These are phyloP conservation scores for Clarireedia sp. DNA, from an alignment of 2,329 filamentous ascomycete genomes.

Conservation along the genomic window DNA sequence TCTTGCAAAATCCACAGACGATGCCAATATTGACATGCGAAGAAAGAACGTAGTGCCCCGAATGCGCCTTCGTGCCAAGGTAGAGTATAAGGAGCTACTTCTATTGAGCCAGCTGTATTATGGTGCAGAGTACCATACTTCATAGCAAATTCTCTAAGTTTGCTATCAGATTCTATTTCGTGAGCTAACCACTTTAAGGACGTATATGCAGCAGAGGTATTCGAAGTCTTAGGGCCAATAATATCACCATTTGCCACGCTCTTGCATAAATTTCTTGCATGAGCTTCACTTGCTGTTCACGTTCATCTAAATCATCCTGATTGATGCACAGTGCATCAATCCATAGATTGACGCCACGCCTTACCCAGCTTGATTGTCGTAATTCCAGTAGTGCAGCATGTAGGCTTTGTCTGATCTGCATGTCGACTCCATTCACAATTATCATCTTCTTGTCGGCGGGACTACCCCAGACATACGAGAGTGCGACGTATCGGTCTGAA, in stretches of 20 bases:
- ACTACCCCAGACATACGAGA: slow-evolving; percentile 5
- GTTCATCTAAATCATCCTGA: slow-evolving; percentile 10
- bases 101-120: background rate
- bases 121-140: background rate
- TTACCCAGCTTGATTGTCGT: background rate
- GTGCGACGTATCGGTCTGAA: slow-evolving; percentile 2
- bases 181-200: slow-evolving; percentile 1
- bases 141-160: slow-evolving; percentile 2
- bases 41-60: background rate
- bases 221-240: background rate
- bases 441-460: background rate
- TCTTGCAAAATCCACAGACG: slow-evolving; percentile 10
- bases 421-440: background rate
- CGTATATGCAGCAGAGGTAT: background rate
- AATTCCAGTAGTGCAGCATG: background rate
- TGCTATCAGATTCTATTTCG: background rate
- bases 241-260: slow-evolving; percentile 5
- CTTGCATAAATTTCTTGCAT: slow-evolving; percentile 10
- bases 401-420: background rate
- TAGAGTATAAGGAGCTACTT: background rate
- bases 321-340: slow-evolving; percentile 13
- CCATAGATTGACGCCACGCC: slow-evolving; percentile 5
- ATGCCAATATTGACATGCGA: slow-evolving; percentile 4
- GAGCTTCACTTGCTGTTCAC: slow-evolving; percentile 8
- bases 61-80: background rate